phyloP scores from a whole-genome alignment of 1,284 basidiomycete genomes.

The Exsudoporus floridanus region DNA sequence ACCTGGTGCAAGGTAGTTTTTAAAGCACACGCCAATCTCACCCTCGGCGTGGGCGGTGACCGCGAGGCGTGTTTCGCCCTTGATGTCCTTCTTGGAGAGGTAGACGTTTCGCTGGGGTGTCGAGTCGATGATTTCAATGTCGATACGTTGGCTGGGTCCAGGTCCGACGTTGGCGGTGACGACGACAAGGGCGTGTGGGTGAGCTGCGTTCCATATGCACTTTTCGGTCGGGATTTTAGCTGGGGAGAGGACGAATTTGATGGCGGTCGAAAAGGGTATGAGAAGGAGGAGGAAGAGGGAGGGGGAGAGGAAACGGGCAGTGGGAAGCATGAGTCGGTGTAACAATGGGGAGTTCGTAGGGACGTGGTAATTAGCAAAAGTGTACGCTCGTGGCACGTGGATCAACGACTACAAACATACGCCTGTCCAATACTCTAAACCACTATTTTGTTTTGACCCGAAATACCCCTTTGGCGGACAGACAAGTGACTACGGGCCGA shows the following conservation, averaged over 20 bases:
- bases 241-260: slow-evolving; percentile 81
- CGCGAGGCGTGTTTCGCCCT: slow-evolving; percentile 89
- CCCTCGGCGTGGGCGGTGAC: slow-evolving; percentile 93
- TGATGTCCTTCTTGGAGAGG: slow-evolving; percentile 85
- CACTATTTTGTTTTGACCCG: too few species aligned
- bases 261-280: slow-evolving; percentile 48
- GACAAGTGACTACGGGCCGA: too few species aligned
- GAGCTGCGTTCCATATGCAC: slow-evolving; percentile 94
- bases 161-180: slow-evolving; percentile 89
- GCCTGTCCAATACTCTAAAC: too few species aligned
- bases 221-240: slow-evolving; percentile 69
- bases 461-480: too few species aligned
- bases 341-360: too few species aligned
- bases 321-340: slow-evolving; percentile 6
- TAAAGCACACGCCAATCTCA: slow-evolving; percentile 94
- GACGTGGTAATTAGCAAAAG: slow-evolving; percentile 3
- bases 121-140: slow-evolving; percentile 94
- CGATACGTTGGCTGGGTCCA: slow-evolving; percentile 75
- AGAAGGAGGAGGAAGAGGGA: slow-evolving; percentile 36
- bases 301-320: neutral
- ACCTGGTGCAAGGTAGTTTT: slow-evolving; percentile 76
- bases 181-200: slow-evolving; percentile 83
- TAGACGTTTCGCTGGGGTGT: slow-evolving; percentile 88
- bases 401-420: neutral
- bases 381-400: too few species aligned